Base-by-base conservation (phyloP, 2,329 filamentous ascomycete species). In the Aspergillus carbonarius region DNA sequence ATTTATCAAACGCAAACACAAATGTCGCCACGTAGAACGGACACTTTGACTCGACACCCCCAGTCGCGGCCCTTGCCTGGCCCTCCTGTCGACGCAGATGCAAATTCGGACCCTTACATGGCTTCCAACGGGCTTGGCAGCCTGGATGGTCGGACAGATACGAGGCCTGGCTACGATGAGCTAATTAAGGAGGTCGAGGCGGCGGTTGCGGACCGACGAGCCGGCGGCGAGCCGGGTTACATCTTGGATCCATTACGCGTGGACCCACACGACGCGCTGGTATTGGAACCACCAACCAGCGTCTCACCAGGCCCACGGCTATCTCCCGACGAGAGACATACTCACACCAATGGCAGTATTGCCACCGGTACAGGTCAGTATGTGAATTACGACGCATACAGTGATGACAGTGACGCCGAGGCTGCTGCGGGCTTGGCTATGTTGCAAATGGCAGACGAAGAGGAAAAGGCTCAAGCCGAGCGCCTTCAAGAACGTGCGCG, bases 341-440 rank as follows among this genome's bases (percentile, higher is more conserved):
- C 73, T 0, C 78, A 81, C 57, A 76, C 78, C 1, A 85, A 87
- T 65, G 74, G 73, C 8, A 75, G 79, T 69, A 70, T 77, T 62
- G 68, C 77, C 4, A 80, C 79, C 4, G 77, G 74, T 4, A 71
- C 74, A 1, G 76, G 78, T 55, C 72, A 79, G 52, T 76, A 78
- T 58, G 73, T 78, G 39, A 78, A 79, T 60, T 79, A 80, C 59
- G 77, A 76, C 60, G 77, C 78, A 5, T 82, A 82, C 65, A 81
- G 81, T 62, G 89, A 93, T 55, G 92, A 96, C 51, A 96, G 92
- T 70, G 93, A 98, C 70, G 87, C 90, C 0, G 93, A 97, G 74
- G 93, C 90, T 18, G 88, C 89, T 39, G 91, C 91, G 60, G 93
- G 95, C 15, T 78, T 96, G 53, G 85, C 90, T 70, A 92, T 92